Evolutionary conservation across 2,329 filamentous ascomycete species (phyloP).

Genomic region (Clathrospora elynae): DNA sequence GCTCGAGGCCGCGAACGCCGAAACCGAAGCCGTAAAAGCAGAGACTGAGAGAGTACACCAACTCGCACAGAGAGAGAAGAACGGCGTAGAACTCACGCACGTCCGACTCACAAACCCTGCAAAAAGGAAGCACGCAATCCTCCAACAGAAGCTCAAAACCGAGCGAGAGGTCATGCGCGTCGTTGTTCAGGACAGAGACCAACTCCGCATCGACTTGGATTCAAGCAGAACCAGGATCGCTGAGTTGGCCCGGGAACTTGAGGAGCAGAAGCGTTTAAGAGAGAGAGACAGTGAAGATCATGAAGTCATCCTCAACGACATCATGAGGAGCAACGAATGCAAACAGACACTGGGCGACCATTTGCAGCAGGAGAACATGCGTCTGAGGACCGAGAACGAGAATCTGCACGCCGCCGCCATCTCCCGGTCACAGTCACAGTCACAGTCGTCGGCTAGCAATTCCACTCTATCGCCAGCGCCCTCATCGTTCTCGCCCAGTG

Average conservation of each 20-base stretch:
- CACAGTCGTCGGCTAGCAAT: no score
- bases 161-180: background rate
- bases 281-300: constrained; percentile 3
- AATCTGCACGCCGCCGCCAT: constrained; percentile 1
- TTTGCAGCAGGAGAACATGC: constrained; percentile 1
- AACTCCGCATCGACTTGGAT: background rate
- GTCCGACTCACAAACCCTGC: background rate
- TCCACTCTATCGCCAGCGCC: constrained; percentile 6
- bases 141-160: constrained; percentile 1
- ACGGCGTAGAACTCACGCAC: background rate
- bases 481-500: background rate
- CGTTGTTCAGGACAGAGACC: background rate
- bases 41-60: background rate
- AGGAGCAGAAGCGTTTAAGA: background rate
- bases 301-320: constrained; percentile 4
- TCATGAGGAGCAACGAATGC: constrained; percentile 1
- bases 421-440: no score
- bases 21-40: background rate
- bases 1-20: background rate
- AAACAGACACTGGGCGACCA: background rate
- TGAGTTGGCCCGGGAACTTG: background rate
- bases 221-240: background rate
- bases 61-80: background rate
- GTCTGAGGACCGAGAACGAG: constrained; percentile 6
- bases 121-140: background rate